phyloP scores from a whole-genome alignment of 2,329 filamentous ascomycete species.

The Aspergillus latus region DNA sequence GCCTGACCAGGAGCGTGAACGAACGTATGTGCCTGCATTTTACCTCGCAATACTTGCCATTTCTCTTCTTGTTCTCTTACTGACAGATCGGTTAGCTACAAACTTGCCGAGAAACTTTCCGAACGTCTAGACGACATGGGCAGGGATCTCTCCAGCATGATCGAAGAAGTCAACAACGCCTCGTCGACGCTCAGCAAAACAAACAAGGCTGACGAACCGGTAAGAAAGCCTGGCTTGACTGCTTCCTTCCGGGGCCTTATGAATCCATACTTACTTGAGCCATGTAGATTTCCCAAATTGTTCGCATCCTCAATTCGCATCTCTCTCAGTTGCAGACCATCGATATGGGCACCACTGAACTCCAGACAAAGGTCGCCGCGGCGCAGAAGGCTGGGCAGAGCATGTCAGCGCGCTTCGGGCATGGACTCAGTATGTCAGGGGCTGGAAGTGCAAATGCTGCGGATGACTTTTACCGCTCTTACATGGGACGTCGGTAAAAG shows the following conservation, averaged over 20 bases:
- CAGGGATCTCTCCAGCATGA: constrained; percentile 90
- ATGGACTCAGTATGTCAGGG: constrained; percentile 36
- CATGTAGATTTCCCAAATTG: constrained; percentile 82
- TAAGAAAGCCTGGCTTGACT: constrained; percentile 49
- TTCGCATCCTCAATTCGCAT: constrained; percentile 90
- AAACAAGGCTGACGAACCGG: constrained; percentile 81
- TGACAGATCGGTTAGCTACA: constrained; percentile 56
- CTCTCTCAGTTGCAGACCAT: constrained; percentile 91
- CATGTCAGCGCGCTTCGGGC: constrained; percentile 45
- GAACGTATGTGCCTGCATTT: constrained; percentile 61
- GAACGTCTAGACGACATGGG: constrained; percentile 92
- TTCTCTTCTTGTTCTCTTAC: background rate
- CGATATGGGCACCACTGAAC: constrained; percentile 75
- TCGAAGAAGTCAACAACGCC: constrained; percentile 94
- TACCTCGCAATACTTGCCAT: background rate
- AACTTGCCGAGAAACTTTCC: constrained; percentile 88
- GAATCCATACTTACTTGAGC: background rate
- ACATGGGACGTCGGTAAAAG: constrained; percentile 67
- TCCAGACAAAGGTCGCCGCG: constrained; percentile 78
- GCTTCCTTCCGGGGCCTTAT: background rate
- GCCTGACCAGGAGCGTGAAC: constrained; percentile 91
- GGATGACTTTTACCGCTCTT: constrained; percentile 89
- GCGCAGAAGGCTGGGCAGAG: constrained; percentile 75
- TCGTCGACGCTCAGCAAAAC: constrained; percentile 87
- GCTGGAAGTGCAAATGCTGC: constrained; percentile 53